Conservation (phyloP, 2,329 filamentous ascomycete species). For the Stagonosporopsis rhizophila region DNA sequence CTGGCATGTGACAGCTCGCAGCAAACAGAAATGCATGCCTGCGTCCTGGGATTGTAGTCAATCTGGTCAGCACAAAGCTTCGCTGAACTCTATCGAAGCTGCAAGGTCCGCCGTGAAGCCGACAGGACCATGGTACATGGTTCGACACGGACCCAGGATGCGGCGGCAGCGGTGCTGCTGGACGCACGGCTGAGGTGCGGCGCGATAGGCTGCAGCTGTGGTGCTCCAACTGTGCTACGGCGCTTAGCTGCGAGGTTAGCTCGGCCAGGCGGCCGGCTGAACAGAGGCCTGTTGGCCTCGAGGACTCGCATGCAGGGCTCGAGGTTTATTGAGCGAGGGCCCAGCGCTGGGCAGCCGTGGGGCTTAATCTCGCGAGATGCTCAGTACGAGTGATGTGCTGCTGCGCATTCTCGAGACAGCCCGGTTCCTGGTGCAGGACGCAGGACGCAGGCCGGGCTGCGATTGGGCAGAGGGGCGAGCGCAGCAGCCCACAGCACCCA, state of each 20-base stretch:
- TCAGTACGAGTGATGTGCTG: slow-evolving; percentile 5
- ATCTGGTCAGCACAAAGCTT: slow-evolving; percentile 14
- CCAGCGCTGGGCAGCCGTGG: background rate
- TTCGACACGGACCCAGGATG: slow-evolving; percentile 30
- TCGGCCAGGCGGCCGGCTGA: slow-evolving; percentile 13
- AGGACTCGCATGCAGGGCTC: slow-evolving; percentile 14
- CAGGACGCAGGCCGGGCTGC: slow-evolving; percentile 8
- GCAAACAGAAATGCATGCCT: background rate
- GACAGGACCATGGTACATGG: slow-evolving; percentile 28
- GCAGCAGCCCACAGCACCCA: slow-evolving; percentile 20
- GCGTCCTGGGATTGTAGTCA: background rate
- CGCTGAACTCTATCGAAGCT: slow-evolving; percentile 10
- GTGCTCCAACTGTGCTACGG: slow-evolving; percentile 33
- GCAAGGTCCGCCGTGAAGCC: slow-evolving; percentile 22
- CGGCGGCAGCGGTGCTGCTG: slow-evolving; percentile 32
- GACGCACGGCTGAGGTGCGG: slow-evolving; percentile 21
- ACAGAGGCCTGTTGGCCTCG: background rate
- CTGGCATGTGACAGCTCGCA: slow-evolving; percentile 39
- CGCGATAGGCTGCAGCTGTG: slow-evolving; percentile 37
- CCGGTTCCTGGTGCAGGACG: slow-evolving; percentile 1
- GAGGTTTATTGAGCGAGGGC: slow-evolving; percentile 11
- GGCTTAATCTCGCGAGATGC: background rate
- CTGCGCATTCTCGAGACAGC: slow-evolving; percentile 3
- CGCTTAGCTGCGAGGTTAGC: slow-evolving; percentile 26
- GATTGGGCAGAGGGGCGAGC: slow-evolving; percentile 22